Base-by-base conservation (phyloP, 2,329 filamentous ascomycete genomes). In the Chaetomium olivaceum region DNA sequence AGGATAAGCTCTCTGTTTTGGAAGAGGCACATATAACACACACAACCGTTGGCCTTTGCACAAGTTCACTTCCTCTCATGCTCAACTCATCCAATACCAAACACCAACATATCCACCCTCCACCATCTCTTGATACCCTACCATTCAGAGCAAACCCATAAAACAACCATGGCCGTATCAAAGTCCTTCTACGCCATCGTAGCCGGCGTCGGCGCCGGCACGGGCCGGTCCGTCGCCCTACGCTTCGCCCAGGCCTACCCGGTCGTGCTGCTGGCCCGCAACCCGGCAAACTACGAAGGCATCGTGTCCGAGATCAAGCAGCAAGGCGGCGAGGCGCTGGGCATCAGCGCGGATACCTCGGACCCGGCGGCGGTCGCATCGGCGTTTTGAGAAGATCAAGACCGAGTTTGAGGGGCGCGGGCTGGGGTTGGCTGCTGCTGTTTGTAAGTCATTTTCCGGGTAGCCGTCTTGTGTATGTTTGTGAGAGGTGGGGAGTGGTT, bases 201-300 rank as follows among this genome's bases (percentile, higher is more conserved):
- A 65, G 89, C 89, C 12, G 91, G 90, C 63, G 89, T 88, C 51
- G 91, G 91, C n/a, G 80, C 88, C 12, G 90, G 91, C 66, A 92
- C 86, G 55, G 72, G 74, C 61, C 74, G 74, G 29, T 71, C 73
- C 57, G 73, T 69, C 7, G 87, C 87, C 23, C 78, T 84, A 62
- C 83, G 82, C 65, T 90, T 90, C 74, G 82, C 86, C 48, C 78
- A 87, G 67, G 73, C 83, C 9, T 95, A 94, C 73, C 86, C 90
- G 0, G 89, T 94, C 1, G 89, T 91, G 1, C 81, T 94, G 1
- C 84, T 94, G n/a, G 87, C 91, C 14, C 88, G 91, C 58, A 87
- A 81, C 19, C 82, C 87, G 0, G 82, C 86, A 51, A 91, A 83
- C 76, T 92, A 88, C 77, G 81, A 86, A 63, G 78, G 81, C n/a